Evolutionary conservation across 768 basidiomycete genomes (phyloP).

Genomic region (Xerocomellus chrysenteron): DNA sequence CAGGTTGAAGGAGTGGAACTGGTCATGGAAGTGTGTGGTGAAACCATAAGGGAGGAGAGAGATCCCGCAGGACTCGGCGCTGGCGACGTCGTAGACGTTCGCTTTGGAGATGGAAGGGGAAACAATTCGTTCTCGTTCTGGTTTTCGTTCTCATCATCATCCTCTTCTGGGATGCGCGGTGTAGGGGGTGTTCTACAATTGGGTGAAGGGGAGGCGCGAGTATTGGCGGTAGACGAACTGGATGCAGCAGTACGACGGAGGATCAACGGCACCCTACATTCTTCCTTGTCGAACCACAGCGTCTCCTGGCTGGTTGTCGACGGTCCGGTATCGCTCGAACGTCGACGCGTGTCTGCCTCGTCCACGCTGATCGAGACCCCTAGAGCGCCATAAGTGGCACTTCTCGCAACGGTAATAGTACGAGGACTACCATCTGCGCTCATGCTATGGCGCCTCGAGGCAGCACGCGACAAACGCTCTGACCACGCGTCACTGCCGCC

Average conservation of each 20-base stretch:
- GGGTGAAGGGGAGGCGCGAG: conserved; percentile 13
- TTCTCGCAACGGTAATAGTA: conserved; percentile 31
- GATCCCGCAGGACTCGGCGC: conserved; percentile 35
- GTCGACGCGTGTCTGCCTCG: conserved; percentile 60
- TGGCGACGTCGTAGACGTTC: conserved; percentile 48
- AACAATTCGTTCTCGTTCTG: conserved; percentile 55
- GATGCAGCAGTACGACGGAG: not conserved
- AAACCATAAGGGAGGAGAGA: conserved; percentile 20
- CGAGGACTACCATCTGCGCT: conserved; percentile 37
- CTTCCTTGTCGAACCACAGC: not conserved
- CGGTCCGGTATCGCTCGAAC: conserved; percentile 38
- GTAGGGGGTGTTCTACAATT: conserved; percentile 10
- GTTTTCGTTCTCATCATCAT: conserved; percentile 49
- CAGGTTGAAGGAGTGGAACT: conserved; percentile 19
- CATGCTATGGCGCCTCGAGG: conserved; percentile 53
- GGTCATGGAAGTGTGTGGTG: not conserved
- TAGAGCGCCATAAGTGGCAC: conserved; percentile 23
- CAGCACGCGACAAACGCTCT: conserved; percentile 63
- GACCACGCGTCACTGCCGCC: conserved; percentile 58
- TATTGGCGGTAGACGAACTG: not conserved
- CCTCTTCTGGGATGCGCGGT: conserved; percentile 35
- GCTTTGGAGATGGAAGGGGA: conserved; percentile 57
- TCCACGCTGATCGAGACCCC: conserved; percentile 53
- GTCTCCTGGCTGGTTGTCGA: not conserved
- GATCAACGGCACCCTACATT: not conserved